Conservation (phyloP, 345 rosid species). For the Ceriops zippeliana region DNA sequence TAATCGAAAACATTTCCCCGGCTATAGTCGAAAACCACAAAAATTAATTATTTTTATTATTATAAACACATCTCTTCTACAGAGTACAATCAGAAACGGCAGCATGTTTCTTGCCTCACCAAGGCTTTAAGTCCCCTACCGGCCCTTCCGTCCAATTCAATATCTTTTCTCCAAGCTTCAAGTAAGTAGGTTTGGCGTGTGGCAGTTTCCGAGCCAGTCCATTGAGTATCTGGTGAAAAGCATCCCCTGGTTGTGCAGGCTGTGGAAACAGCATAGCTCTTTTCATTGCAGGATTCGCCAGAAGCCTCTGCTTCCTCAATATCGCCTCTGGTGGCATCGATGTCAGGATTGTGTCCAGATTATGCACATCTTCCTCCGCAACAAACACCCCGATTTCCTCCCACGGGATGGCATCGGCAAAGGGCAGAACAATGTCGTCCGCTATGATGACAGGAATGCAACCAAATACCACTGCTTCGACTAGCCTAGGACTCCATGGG, state of each 20-base stretch:
- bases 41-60: no score
- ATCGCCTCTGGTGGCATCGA: constrained; percentile 74
- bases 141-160: constrained; percentile 95
- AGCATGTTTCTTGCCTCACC: constrained; percentile 32
- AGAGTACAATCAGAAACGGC: no score
- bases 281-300: constrained; percentile 94
- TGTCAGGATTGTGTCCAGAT: constrained; percentile 74
- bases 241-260: constrained; percentile 87
- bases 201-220: constrained; percentile 89
- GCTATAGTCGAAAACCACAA: no score
- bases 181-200: constrained; percentile 45
- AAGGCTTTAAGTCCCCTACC: constrained; percentile 78
- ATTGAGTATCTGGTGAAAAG: constrained; percentile 90
- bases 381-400: constrained; percentile 93
- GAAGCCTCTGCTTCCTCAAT: constrained; percentile 82
- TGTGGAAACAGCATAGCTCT: constrained; percentile 91
- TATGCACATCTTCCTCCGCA: constrained; percentile 77
- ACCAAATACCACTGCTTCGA: constrained; percentile 97
- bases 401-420: constrained; percentile 99
- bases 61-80: neutral
- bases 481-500: constrained; percentile 96
- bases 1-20: no score
- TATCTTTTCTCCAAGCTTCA: constrained; percentile 52
- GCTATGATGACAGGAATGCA: constrained; percentile 98
- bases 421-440: constrained; percentile 86